These are phyloP conservation scores for Cenchrus purpureus DNA, from an alignment of 176 grass and related monocot species.

Conservation along the genomic window DNA sequence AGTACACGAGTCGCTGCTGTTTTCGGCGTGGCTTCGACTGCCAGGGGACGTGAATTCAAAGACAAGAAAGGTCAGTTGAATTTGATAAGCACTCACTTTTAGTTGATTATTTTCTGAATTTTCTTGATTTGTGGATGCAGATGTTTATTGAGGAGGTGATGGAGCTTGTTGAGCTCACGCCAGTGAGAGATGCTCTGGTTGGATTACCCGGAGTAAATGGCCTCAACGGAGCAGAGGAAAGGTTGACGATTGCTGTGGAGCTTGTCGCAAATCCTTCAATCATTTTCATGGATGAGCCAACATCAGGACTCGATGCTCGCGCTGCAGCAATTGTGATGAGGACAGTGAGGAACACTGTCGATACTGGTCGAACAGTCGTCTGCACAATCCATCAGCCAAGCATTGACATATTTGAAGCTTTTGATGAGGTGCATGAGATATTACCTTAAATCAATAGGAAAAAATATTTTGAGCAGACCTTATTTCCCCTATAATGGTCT, in stretches of 20 bases:
- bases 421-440: conserved; percentile 22
- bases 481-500: neutral
- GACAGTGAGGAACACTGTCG: conserved; percentile 30
- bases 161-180: conserved; percentile 29
- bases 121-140: neutral
- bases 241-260: conserved; percentile 27
- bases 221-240: conserved; percentile 24
- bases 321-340: conserved; percentile 35
- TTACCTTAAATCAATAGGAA: neutral
- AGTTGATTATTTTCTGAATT: neutral
- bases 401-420: conserved; percentile 31
- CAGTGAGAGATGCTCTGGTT: conserved; percentile 13
- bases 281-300: conserved; percentile 33
- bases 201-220: conserved; percentile 26
- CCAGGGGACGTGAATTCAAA: neutral
- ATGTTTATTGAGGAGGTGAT: conserved; percentile 35
- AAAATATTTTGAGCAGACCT: neutral
- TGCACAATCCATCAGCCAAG: conserved; percentile 34
- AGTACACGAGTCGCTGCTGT: conserved; percentile 5
- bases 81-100: neutral
- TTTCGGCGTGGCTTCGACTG: conserved; percentile 9
- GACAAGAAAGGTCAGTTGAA: conserved; percentile 21
- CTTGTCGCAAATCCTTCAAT: conserved; percentile 31
- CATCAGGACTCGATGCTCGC: conserved; percentile 15
- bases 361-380: conserved; percentile 24